These are phyloP conservation scores for Oxytropis ochrocephala DNA, from an alignment of 306 rosid genomes.

Conservation along the genomic window DNA sequence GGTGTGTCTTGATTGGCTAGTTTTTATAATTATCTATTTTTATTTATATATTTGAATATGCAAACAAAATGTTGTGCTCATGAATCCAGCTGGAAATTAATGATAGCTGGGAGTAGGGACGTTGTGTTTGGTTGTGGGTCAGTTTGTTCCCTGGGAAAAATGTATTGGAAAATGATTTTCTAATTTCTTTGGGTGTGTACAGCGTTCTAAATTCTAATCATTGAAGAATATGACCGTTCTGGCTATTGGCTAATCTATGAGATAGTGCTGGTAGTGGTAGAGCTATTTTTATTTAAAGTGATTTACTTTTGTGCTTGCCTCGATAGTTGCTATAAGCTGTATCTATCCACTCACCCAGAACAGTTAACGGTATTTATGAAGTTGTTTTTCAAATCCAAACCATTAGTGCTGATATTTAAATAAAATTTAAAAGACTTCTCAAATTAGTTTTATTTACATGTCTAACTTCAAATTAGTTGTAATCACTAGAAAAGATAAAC, in stretches of 20 bases:
- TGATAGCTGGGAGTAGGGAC: slow-evolving; percentile 12
- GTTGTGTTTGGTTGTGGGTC: slow-evolving; percentile 1
- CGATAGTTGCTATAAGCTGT: neutral
- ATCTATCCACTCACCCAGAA: neutral
- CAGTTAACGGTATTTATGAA: neutral
- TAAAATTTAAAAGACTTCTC: neutral
- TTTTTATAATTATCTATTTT: neutral
- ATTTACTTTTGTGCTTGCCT: neutral
- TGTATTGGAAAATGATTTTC: neutral
- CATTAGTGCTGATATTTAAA: too few relatives aligned
- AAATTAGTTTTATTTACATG: too few relatives aligned
- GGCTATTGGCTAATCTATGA: neutral
- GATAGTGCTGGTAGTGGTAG: too few relatives aligned
- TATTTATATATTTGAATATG: slow-evolving; percentile 3
- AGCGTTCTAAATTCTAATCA: neutral
- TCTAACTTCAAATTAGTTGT: too few relatives aligned
- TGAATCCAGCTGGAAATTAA: neutral
- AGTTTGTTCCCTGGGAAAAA: slow-evolving; percentile 14
- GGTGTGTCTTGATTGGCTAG: slow-evolving; percentile 35
- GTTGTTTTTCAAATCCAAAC: neutral
- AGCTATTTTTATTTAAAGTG: neutral
- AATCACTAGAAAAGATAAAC: too few relatives aligned
- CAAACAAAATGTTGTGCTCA: neutral
- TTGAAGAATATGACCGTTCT: neutral
- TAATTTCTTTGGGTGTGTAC: neutral